These are phyloP conservation scores for Candida maesae DNA, from an alignment of 805 yeast species.

Conservation along the genomic window DNA sequence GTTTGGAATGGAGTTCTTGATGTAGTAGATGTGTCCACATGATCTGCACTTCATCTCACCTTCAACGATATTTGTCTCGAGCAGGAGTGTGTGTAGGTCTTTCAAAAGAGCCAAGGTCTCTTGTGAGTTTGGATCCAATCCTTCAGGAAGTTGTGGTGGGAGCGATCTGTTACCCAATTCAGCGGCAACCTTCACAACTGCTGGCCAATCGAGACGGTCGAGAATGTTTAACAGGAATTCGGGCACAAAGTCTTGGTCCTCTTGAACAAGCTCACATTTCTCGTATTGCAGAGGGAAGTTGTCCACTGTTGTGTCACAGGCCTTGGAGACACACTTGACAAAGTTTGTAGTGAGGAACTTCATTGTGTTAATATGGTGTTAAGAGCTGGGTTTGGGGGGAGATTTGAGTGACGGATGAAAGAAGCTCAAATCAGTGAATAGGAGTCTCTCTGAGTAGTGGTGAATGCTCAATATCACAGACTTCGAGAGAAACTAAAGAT, in stretches of 20 bases:
- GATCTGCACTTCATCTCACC: slow-evolving; percentile 87
- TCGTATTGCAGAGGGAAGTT: slow-evolving; percentile 78
- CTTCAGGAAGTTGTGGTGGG: slow-evolving; percentile 60
- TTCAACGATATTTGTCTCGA: slow-evolving; percentile 83
- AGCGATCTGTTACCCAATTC: slow-evolving; percentile 59
- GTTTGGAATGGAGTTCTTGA: slow-evolving; percentile 92
- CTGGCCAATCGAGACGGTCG: slow-evolving; percentile 86
- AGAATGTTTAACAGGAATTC: slow-evolving; percentile 74
- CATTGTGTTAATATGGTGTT: slow-evolving; percentile 42
- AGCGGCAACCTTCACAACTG: slow-evolving; percentile 68
- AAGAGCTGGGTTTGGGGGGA: not conserved
- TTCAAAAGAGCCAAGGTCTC: slow-evolving; percentile 52
- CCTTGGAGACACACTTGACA: slow-evolving; percentile 85
- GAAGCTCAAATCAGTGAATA: too few species aligned
- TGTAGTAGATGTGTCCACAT: slow-evolving; percentile 83
- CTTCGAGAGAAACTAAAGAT: too few species aligned
- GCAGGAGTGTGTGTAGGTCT: slow-evolving; percentile 72
- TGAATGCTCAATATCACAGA: too few species aligned
- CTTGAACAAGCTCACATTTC: slow-evolving; percentile 68
- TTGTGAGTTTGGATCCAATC: slow-evolving; percentile 23
- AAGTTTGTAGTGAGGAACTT: slow-evolving; percentile 94
- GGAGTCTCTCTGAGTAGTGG: too few species aligned
- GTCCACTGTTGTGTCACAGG: slow-evolving; percentile 68
- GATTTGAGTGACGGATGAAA: too few species aligned
- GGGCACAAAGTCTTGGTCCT: slow-evolving; percentile 72